Base-by-base conservation (phyloP, 306 rosid genomes). In the Fragaria ananassa region DNA sequence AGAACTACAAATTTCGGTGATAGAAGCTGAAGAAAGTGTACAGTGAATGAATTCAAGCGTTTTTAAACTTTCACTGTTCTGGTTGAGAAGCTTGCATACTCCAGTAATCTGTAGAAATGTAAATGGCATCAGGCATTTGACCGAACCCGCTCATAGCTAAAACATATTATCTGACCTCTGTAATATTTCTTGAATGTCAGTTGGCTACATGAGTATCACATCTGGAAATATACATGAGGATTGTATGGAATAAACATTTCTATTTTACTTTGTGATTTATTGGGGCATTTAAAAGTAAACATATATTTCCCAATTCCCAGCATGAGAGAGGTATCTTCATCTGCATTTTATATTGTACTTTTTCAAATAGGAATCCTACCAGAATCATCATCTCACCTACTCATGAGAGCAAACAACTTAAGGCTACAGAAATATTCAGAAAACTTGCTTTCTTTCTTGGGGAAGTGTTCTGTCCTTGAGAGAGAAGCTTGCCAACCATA, bases 11-110 rank as follows among this genome's bases (percentile, higher is more conserved):
- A 94, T 78, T 73, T 79, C 83, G 70, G 87, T 78, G 15, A 94
- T 25, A 79, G 80, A 88, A 73, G 80, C 76, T 57, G 83, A 72
- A 64, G 91, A 90, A 82, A 92, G 76, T 74, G 68, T 82, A 83
- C 97, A 92, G 89, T 90, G 86, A 87, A 80, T 68, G 82, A 95
- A 86, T 75, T 92, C 96, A 82, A 95, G 85, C 6, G 96, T 86
- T 18, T 86, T 85, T 78, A 95, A 89, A 39, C 89, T 90, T 84
- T 89, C 88, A 56, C 77, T 79, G 73, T 89, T 90, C 81, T 89
- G 93, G 77, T 78, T 56, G 76, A 95, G 87, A 85, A 92, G 95
- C 86, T 87, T 83, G 90, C 96, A 90, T 49, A 92, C 72, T 75
- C 88, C 96, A 83, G 85, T 85, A 85, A 95, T 80, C 97, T 92